phyloP scores from a whole-genome alignment of 192 early-diverging fungal genomes.

The Chytriomyces sp. region DNA sequence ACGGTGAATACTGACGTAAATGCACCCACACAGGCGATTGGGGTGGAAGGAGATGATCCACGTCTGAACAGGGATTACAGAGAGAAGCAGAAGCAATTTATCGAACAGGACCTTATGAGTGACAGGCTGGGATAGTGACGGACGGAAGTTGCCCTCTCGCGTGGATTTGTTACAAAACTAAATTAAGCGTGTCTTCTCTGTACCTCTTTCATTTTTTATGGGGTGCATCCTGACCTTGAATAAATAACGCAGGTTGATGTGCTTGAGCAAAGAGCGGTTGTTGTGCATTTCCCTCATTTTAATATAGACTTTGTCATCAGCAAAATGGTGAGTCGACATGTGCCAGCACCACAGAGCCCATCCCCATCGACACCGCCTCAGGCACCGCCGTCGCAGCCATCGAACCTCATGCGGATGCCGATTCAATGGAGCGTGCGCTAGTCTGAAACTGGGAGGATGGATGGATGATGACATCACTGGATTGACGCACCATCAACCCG shows the following conservation, averaged over 20 bases:
- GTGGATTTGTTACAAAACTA: not conserved
- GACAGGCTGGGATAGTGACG: constrained; percentile 50
- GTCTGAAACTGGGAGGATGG: not conserved
- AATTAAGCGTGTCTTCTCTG: not conserved
- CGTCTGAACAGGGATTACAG: constrained; percentile 64
- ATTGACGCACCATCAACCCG: not conserved
- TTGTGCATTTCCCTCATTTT: not conserved
- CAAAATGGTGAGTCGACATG: not conserved
- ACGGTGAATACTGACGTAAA: not conserved
- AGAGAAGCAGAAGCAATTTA: constrained; percentile 42
- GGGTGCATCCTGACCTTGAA: not conserved
- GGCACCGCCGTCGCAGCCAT: not conserved
- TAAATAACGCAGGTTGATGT: not conserved
- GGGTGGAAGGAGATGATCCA: constrained; percentile 92
- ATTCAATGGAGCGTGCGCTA: too few relatives aligned
- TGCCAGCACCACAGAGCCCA: too few relatives aligned
- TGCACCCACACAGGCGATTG: constrained; percentile 57
- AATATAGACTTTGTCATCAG: not conserved
- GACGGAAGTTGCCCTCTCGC: not conserved
- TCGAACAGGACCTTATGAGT: constrained; percentile 53
- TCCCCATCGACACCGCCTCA: not conserved
- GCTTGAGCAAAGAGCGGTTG: not conserved
- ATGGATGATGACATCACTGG: not conserved
- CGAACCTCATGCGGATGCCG: not conserved
- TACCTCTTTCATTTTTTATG: not conserved